Conservation (phyloP, 495 filamentous ascomycete species). For the Penicillium fimorum region DNA sequence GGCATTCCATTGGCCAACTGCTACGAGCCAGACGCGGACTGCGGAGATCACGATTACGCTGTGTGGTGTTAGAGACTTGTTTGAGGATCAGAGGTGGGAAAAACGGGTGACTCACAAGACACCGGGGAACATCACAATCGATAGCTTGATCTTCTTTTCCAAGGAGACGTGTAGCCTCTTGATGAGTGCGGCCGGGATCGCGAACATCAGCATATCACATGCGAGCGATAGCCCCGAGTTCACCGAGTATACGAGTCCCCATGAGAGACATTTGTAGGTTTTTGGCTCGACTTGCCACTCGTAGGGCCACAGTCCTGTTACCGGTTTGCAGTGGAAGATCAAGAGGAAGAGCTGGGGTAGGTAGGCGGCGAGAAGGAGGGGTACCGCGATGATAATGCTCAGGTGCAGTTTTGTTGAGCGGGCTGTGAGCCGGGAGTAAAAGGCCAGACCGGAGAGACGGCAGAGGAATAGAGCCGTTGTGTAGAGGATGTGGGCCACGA, state of each 20-base stretch:
- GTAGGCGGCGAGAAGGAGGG: slow-evolving; percentile 36
- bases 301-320: slow-evolving; percentile 50
- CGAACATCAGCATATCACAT: slow-evolving; percentile 46
- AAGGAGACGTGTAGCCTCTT: slow-evolving; percentile 34
- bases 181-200: slow-evolving; percentile 43
- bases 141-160: slow-evolving; percentile 38
- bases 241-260: slow-evolving; percentile 45
- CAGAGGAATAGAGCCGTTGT: slow-evolving; percentile 46
- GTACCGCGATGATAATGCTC: slow-evolving; percentile 34
- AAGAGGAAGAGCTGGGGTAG: slow-evolving; percentile 45
- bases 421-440: slow-evolving; percentile 44
- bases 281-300: slow-evolving; percentile 34
- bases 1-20: slow-evolving; percentile 36
- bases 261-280: slow-evolving; percentile 38
- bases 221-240: slow-evolving; percentile 43
- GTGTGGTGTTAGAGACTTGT: slow-evolving; percentile 7
- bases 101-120: slow-evolving; percentile 32
- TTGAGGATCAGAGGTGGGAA: no score
- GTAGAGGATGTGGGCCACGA: slow-evolving; percentile 47
- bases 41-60: slow-evolving; percentile 46
- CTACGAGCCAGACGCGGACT: slow-evolving; percentile 43
- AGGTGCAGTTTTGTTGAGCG: slow-evolving; percentile 32
- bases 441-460: slow-evolving; percentile 48
- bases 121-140: slow-evolving; percentile 44
- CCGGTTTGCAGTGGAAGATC: slow-evolving; percentile 45